A percentile compares a stretch with the other conserved stretches of the same genome.
Evolutionary conservation across 2,329 filamentous ascomycete genomes (phyloP).

Genomic region (Fusarium pseudonygamai): DNA sequence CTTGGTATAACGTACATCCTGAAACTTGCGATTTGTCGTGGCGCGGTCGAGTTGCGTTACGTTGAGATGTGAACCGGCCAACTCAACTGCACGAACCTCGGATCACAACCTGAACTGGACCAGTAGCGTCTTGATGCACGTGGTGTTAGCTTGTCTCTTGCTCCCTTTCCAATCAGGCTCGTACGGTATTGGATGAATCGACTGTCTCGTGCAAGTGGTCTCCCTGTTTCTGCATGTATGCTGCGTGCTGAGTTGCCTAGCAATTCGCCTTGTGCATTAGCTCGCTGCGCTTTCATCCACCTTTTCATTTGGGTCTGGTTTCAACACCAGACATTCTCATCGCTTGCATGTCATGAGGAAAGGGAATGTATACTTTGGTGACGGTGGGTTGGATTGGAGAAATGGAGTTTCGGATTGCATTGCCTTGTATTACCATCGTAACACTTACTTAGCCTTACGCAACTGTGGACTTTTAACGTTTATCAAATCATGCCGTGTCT

Average conservation of each 20-base stretch:
- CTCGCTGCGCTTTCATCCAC: conserved; percentile 11
- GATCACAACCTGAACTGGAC: conserved; percentile 4
- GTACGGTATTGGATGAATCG: conserved; percentile 33
- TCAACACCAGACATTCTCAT: conserved; percentile 23
- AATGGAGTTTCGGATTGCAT: conserved; percentile 30
- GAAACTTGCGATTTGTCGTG: conserved; percentile 33
- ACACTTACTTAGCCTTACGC: conserved; percentile 13
- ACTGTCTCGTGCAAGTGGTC: conserved; percentile 36
- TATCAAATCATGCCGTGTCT: background rate
- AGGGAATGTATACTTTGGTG: conserved; percentile 29
- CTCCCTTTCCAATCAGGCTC: conserved; percentile 13
- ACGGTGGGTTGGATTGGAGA: conserved; percentile 20
- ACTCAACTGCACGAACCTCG: conserved; percentile 4
- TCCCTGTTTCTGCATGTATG: conserved; percentile 36
- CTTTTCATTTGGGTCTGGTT: conserved; percentile 15
- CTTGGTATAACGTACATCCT: conserved; percentile 41
- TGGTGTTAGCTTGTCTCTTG: conserved; percentile 10
- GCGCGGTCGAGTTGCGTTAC: conserved; percentile 24
- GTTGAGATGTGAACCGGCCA: conserved; percentile 32
- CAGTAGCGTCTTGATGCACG: conserved; percentile 20
- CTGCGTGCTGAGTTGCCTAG: conserved; percentile 11
- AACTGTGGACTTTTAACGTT: conserved; percentile 7
- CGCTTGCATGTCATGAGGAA: conserved; percentile 33
- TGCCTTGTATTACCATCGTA: conserved; percentile 34
- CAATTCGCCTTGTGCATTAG: conserved; percentile 5